Percentiles rank a stretch among this genome's conserved stretches.
Conservation (phyloP, 805 yeast species). For the Huiozyma naganishii region DNA sequence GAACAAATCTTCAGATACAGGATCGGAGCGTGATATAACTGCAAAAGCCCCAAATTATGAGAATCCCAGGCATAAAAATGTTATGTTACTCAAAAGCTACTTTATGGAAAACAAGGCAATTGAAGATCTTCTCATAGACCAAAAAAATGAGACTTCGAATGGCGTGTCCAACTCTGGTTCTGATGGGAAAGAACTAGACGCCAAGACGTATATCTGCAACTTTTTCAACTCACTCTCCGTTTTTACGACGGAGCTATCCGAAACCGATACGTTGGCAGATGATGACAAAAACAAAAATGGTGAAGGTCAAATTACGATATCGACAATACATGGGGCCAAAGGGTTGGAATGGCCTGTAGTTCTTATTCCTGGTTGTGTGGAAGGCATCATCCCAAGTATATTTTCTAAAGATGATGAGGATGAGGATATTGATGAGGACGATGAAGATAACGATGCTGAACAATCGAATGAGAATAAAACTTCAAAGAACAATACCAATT, state of each 20-base stretch:
- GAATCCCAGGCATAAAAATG: slow-evolving; percentile 22
- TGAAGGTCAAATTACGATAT: slow-evolving; percentile 37
- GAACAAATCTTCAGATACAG: slow-evolving; percentile 9
- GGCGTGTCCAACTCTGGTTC: neutral
- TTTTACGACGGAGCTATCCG: slow-evolving; percentile 18
- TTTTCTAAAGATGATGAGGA: slow-evolving; percentile 24
- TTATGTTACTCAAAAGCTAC: slow-evolving; percentile 16
- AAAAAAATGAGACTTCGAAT: neutral
- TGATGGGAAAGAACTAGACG: neutral
- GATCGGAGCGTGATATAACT: slow-evolving; percentile 5
- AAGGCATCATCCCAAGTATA: slow-evolving; percentile 53
- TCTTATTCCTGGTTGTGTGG: slow-evolving; percentile 62
- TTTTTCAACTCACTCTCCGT: slow-evolving; percentile 31
- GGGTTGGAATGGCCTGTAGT: slow-evolving; percentile 96
- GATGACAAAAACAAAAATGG: slow-evolving; percentile 12
- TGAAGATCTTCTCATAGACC: slow-evolving; percentile 1
- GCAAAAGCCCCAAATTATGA: slow-evolving; percentile 11
- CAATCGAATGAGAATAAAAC: slow-evolving; percentile 3
- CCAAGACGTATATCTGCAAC: slow-evolving; percentile 16
- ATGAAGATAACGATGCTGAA: slow-evolving; percentile 6
- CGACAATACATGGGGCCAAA: slow-evolving; percentile 87
- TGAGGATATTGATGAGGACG: slow-evolving; percentile 6
- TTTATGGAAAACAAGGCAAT: slow-evolving; percentile 9
- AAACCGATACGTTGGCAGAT: slow-evolving; percentile 4
- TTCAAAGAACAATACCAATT: neutral